A percentile compares a stretch with the other conserved stretches of the same genome.
These are phyloP conservation scores for Saccharomyces hybrid DNA, from an alignment of 1,139 yeast species.

Conservation along the genomic window DNA sequence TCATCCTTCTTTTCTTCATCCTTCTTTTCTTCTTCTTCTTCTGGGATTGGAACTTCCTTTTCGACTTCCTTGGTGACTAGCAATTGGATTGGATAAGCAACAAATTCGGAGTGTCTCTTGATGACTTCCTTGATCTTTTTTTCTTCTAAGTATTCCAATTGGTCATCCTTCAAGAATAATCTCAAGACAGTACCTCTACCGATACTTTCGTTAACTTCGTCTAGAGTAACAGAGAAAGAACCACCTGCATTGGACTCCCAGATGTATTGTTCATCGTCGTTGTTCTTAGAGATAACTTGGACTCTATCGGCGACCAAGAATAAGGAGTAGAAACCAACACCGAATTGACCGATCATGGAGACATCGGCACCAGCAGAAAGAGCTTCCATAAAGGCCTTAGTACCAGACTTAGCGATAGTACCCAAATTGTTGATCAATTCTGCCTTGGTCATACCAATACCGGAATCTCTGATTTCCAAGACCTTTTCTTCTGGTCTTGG, in stretches of 20 bases:
- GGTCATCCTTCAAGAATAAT: slow-evolving; percentile 97
- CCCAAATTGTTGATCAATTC: slow-evolving; percentile 98
- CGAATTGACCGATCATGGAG: slow-evolving; percentile 99
- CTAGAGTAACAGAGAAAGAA: slow-evolving; percentile 92
- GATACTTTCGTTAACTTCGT: slow-evolving; percentile 74
- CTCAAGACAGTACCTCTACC: slow-evolving; percentile 95
- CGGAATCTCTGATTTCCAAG: slow-evolving; percentile 96
- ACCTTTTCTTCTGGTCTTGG: slow-evolving; percentile 93
- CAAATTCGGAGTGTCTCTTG: slow-evolving; percentile 99
- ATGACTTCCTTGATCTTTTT: slow-evolving; percentile 99
- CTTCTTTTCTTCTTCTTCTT: slow-evolving; percentile 43
- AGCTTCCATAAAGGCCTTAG: slow-evolving; percentile 99
- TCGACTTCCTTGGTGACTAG: slow-evolving; percentile 98
- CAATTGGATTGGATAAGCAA: slow-evolving; percentile 97
- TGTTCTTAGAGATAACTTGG: slow-evolving; percentile 96
- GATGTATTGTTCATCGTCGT: slow-evolving; percentile 98
- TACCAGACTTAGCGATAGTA: slow-evolving; percentile 99
- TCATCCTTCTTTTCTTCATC: slow-evolving; percentile 50
- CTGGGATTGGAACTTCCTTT: slow-evolving; percentile 80
- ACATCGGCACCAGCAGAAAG: slow-evolving; percentile 99
- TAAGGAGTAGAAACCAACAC: slow-evolving; percentile 99
- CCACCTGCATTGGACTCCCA: slow-evolving; percentile 99
- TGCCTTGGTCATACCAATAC: slow-evolving; percentile 99
- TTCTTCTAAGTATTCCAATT: slow-evolving; percentile 97
- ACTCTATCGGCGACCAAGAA: slow-evolving; percentile 99